Percentiles rank a stretch among this genome's conserved stretches.
Conservation (phyloP, 331 rosid genomes). For the Quercus tomentella region DNA sequence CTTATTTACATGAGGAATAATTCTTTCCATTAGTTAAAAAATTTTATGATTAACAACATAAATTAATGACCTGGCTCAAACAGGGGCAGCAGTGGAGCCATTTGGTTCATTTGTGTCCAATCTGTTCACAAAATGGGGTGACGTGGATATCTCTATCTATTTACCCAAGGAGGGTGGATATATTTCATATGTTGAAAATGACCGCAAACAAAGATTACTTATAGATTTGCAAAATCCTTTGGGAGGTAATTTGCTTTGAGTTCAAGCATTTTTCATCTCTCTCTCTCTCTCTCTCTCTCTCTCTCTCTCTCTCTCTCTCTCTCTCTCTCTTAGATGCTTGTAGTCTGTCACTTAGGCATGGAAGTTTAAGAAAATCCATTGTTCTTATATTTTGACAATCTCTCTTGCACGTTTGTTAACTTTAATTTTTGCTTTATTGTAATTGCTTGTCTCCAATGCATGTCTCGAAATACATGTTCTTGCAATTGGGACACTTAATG, state of each 20-base stretch:
- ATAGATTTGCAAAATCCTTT: slow-evolving; percentile 43
- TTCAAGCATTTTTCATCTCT: not conserved
- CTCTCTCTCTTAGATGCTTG: not conserved
- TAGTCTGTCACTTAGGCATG: too few species aligned
- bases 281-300: not conserved
- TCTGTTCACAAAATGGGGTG: slow-evolving; percentile 79
- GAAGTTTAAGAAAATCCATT: too few species aligned
- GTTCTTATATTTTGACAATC: too few species aligned
- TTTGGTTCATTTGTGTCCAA: slow-evolving; percentile 86
- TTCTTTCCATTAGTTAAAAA: slow-evolving; percentile 3
- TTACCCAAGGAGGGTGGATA: slow-evolving; percentile 46
- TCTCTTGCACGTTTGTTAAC: not conserved
- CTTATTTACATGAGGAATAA: not conserved
- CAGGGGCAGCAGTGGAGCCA: slow-evolving; percentile 92
- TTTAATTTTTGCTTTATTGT: not conserved
- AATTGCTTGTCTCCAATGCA: not conserved
- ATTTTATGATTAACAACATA: slow-evolving; percentile 3
- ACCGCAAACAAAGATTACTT: slow-evolving; percentile 47
- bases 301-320: not conserved
- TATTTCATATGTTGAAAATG: slow-evolving; percentile 57
- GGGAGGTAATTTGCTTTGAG: slow-evolving; percentile 50
- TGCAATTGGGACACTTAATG: not conserved
- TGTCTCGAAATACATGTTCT: not conserved
- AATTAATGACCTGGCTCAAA: slow-evolving; percentile 24
- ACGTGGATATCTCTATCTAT: slow-evolving; percentile 80